Percentiles rank a stretch among this genome's conserved stretches.
Conservation (phyloP, 257 asterid species). For the Prunella vulgaris region DNA sequence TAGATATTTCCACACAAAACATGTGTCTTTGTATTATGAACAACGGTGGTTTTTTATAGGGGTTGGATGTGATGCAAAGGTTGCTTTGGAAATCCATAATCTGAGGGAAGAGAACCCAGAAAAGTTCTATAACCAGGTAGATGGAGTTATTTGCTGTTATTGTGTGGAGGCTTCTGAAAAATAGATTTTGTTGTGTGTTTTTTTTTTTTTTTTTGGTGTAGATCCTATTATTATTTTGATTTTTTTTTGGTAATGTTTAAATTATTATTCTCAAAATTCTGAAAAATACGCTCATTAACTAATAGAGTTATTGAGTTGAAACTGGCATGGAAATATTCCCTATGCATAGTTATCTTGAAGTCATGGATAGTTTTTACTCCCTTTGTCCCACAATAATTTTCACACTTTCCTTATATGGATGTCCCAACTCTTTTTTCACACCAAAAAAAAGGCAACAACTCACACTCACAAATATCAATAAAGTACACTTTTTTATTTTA, state of each 20-base stretch:
- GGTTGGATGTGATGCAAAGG: conserved; percentile 99
- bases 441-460: too few relatives aligned
- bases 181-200: neutral
- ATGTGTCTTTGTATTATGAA: conserved; percentile 6
- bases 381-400: too few relatives aligned
- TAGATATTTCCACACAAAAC: neutral
- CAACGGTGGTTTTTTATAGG: conserved; percentile 43
- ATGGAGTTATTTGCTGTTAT: conserved; percentile 2
- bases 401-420: too few relatives aligned
- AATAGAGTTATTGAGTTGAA: neutral
- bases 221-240: neutral
- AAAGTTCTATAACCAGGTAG: conserved; percentile 95
- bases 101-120: conserved; percentile 99
- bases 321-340: neutral
- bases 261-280: neutral
- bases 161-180: conserved; percentile 9
- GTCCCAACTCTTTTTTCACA: too few relatives aligned
- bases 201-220: neutral
- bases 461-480: too few relatives aligned
- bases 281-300: neutral
- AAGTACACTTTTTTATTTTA: too few relatives aligned
- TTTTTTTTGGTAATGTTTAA: neutral
- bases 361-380: neutral
- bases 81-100: conserved; percentile 96
- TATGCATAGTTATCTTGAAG: neutral